Percentiles rank a stretch among this genome's conserved stretches.
phyloP scores from a whole-genome alignment of 2,329 filamentous ascomycete species.

The Hypoxylon sp. region DNA sequence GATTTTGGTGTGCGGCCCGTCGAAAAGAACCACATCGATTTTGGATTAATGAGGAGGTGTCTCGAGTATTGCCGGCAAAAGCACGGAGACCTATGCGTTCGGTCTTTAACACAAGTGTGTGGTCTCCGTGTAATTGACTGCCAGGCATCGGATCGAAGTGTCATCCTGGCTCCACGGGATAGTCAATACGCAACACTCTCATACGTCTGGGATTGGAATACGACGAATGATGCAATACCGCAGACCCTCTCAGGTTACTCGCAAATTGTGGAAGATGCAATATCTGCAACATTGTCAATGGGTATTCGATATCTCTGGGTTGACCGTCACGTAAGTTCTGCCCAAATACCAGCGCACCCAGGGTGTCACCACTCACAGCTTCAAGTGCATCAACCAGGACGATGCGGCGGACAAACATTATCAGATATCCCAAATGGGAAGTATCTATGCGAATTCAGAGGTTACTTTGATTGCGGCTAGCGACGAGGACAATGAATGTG shows the following conservation, averaged over 20 bases:
- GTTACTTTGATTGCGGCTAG: not conserved
- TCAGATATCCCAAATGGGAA: not conserved
- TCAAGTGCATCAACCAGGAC: not conserved
- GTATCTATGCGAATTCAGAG: not conserved
- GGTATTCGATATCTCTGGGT: conserved; percentile 2
- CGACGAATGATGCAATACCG: not conserved
- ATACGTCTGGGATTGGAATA: not conserved
- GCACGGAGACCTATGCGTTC: not conserved
- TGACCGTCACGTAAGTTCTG: not conserved
- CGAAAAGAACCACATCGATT: not conserved
- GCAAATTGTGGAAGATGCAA: not conserved
- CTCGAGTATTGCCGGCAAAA: not conserved
- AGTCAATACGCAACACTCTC: not conserved
- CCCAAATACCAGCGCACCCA: not conserved
- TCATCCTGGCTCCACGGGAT: not conserved
- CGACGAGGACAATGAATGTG: not conserved
- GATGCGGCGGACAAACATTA: not conserved
- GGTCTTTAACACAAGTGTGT: not conserved
- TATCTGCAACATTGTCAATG: not conserved
- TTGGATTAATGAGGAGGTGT: not conserved
- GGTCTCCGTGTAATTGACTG: conserved; percentile 1
- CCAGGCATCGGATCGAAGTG: not conserved
- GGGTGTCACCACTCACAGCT: not conserved
- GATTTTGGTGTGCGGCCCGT: not conserved
- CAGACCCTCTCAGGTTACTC: not conserved